These are phyloP conservation scores for Mollisiaceae sp. DNA, from an alignment of 2,329 filamentous ascomycete genomes.

Conservation along the genomic window DNA sequence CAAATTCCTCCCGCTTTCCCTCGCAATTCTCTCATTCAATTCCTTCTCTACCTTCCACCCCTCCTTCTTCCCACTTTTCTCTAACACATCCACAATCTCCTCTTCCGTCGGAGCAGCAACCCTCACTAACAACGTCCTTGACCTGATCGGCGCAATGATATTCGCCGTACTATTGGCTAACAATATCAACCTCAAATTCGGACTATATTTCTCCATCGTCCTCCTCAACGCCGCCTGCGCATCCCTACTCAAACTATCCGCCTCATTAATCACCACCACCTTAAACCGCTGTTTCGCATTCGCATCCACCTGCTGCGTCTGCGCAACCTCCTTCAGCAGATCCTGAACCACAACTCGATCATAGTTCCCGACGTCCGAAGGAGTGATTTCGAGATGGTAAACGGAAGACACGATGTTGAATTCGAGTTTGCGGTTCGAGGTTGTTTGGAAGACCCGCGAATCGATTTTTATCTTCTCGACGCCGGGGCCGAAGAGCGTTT, in stretches of 20 bases:
- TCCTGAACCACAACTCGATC: slow-evolving; percentile 96
- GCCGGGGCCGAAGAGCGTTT: slow-evolving; percentile 92
- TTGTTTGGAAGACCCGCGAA: slow-evolving; percentile 93
- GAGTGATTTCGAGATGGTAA: slow-evolving; percentile 98
- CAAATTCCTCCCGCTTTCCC: slow-evolving; percentile 89
- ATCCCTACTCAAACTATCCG: slow-evolving; percentile 90
- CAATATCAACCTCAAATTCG: slow-evolving; percentile 88
- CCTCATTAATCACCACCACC: slow-evolving; percentile 98
- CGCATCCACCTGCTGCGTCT: slow-evolving; percentile 98
- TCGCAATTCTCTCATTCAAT: slow-evolving; percentile 84
- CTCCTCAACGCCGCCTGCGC: slow-evolving; percentile 92
- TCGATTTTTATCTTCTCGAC: slow-evolving; percentile 99
- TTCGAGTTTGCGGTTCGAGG: slow-evolving; percentile 94
- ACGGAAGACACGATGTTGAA: slow-evolving; percentile 98
- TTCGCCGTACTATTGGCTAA: slow-evolving; percentile 96
- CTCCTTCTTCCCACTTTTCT: slow-evolving; percentile 74
- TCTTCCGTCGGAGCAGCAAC: slow-evolving; percentile 87
- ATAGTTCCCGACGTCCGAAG: slow-evolving; percentile 94
- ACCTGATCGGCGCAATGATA: slow-evolving; percentile 98
- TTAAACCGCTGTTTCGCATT: slow-evolving; percentile 93
- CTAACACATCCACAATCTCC: slow-evolving; percentile 83
- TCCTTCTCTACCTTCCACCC: slow-evolving; percentile 78
- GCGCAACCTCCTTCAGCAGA: slow-evolving; percentile 94
- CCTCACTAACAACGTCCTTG: slow-evolving; percentile 86
- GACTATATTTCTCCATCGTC: slow-evolving; percentile 99